phyloP scores from a whole-genome alignment of 176 grass and related monocot species.

The Pontederia paniculata region DNA sequence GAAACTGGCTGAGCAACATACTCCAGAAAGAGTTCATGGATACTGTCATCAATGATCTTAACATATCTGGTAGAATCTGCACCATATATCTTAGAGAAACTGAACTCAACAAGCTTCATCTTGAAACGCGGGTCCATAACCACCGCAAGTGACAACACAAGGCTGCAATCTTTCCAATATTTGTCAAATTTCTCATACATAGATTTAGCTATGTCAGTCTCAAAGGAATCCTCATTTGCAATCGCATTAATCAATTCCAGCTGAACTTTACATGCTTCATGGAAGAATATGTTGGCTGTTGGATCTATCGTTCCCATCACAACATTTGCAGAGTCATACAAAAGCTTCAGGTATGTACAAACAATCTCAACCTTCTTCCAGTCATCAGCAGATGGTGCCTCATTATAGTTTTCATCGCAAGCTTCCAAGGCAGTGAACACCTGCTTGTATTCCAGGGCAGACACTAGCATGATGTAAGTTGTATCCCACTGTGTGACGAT shows the following conservation, averaged over 20 bases:
- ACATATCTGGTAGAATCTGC: conserved; percentile 11
- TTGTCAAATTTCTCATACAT: conserved; percentile 9
- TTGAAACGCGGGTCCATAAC: conserved; percentile 13
- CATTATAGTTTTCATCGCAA: conserved; percentile 7
- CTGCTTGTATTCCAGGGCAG: conserved; percentile 2
- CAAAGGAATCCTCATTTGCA: neutral
- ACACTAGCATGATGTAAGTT: conserved; percentile 3
- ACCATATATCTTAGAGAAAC: conserved; percentile 7
- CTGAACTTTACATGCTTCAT: neutral
- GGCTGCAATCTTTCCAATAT: conserved; percentile 15
- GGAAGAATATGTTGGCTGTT: conserved; percentile 9
- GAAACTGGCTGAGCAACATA: conserved; percentile 6
- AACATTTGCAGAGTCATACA: conserved; percentile 2
- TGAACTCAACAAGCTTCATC: conserved; percentile 9
- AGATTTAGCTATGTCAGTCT: neutral
- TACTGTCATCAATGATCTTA: conserved; percentile 6
- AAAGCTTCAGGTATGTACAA: conserved; percentile 10
- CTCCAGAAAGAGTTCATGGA: neutral
- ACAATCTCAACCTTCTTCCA: conserved; percentile 9
- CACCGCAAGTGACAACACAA: conserved; percentile 5
- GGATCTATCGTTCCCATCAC: neutral
- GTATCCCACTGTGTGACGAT: neutral
- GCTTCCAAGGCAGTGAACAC: conserved; percentile 6
- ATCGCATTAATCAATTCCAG: neutral
- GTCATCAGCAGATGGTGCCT: conserved; percentile 5